A percentile compares a stretch with the other conserved stretches of the same genome.
phyloP scores from a whole-genome alignment of 257 asterid species.

The Solanum virginianum region DNA sequence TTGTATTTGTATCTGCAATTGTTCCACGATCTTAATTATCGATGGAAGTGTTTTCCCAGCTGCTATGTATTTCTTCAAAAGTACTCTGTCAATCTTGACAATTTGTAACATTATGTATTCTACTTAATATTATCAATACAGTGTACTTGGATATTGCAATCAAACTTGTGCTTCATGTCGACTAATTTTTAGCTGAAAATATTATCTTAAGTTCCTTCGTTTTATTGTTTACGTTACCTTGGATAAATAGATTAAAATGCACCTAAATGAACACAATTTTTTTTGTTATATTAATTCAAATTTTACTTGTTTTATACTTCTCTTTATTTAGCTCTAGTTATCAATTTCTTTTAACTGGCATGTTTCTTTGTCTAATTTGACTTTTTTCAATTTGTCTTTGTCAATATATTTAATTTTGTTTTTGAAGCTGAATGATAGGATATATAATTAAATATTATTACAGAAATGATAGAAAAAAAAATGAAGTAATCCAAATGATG shows the following conservation, averaged over 20 bases:
- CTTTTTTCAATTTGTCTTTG: too few relatives aligned
- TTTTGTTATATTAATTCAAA: background rate
- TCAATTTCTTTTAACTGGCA: too few relatives aligned
- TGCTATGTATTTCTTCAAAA: background rate
- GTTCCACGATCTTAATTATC: background rate
- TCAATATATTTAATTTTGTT: too few relatives aligned
- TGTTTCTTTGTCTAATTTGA: too few relatives aligned
- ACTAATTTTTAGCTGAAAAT: background rate
- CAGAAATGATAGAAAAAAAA: too few relatives aligned
- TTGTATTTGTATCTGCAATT: background rate
- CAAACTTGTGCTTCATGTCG: background rate
- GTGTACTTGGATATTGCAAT: background rate
- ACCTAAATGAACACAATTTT: background rate
- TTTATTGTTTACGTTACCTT: background rate
- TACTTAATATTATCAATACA: background rate
- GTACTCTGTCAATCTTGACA: background rate
- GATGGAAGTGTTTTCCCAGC: background rate
- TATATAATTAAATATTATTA: too few relatives aligned
- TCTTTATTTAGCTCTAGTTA: too few relatives aligned
- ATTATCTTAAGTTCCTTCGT: background rate
- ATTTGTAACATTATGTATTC: background rate
- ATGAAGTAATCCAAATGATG: too few relatives aligned
- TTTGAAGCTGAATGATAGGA: too few relatives aligned
- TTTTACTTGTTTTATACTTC: background rate
- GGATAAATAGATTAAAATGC: background rate